phyloP scores from a whole-genome alignment of 345 rosid species.

The Rhizophora mangle region DNA sequence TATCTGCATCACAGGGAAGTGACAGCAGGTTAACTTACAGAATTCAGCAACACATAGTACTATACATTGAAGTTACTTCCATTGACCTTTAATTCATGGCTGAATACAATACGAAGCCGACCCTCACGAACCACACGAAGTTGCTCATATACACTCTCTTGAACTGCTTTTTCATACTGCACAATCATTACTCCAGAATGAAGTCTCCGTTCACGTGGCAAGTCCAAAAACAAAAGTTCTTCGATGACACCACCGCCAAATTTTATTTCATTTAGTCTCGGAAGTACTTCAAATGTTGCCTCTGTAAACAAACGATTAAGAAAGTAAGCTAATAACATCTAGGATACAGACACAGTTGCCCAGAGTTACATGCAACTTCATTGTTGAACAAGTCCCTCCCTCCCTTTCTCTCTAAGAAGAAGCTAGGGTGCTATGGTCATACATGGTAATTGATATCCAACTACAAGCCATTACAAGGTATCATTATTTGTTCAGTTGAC shows the following conservation, averaged over 20 bases:
- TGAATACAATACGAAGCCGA: slow-evolving; percentile 81
- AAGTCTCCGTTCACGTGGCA: slow-evolving; percentile 78
- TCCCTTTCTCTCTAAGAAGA: not conserved
- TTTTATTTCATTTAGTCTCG: slow-evolving; percentile 93
- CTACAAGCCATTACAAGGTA: too few relatives aligned
- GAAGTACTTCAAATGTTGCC: slow-evolving; percentile 94
- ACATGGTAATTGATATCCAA: too few relatives aligned
- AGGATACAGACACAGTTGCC: too few relatives aligned
- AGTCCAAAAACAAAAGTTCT: slow-evolving; percentile 83
- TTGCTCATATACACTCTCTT: slow-evolving; percentile 94
- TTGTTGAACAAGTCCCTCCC: too few relatives aligned
- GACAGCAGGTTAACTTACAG: not conserved
- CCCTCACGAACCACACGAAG: slow-evolving; percentile 99
- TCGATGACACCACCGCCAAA: slow-evolving; percentile 94
- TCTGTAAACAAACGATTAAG: slow-evolving; percentile 40
- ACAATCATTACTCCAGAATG: slow-evolving; percentile 77
- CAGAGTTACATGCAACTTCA: too few relatives aligned
- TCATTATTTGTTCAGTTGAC: too few relatives aligned
- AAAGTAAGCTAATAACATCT: not conserved
- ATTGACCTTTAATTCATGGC: slow-evolving; percentile 83
- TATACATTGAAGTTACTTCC: slow-evolving; percentile 11
- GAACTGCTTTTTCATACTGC: slow-evolving; percentile 89
- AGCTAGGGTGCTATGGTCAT: not conserved
- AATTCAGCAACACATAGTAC: slow-evolving; percentile 6
- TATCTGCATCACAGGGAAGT: slow-evolving; percentile 43